Base-by-base conservation (phyloP, 2,329 filamentous ascomycete genomes). In the Penicillium aurantiogriseum region DNA sequence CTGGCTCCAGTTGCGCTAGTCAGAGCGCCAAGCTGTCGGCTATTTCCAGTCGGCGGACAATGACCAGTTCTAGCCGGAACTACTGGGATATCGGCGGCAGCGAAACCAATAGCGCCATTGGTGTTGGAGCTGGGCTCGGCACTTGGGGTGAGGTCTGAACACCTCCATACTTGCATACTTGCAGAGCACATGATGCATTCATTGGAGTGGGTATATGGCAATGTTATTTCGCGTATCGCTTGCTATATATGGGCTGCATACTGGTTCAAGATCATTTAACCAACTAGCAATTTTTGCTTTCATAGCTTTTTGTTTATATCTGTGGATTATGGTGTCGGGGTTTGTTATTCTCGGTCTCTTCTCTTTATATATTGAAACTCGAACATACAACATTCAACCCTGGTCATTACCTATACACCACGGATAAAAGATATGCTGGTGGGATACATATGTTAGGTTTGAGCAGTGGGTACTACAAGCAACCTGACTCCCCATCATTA, bases 41-140 rank as follows among this genome's bases (percentile, higher is more conserved):
- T 71, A 86, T 88, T 65, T 90, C 85, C 35, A 87, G 85, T 39
- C 81, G 82, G 67, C 80, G 83, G 51, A 77, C 74, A 0, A 64
- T 80, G 54, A 77, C 77, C 4, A 83, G 85, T 35, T 92, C 89
- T 44, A 90, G 87, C 45, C 80, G 91, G 52, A 91, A 96, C 71
- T 97, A 95, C 74, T 97, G 92, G 92, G 92, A 96, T 72, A 85
- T 96, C 63, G 91, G 91, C 27, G 89, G 86, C 6, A 92, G 87
- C 66, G 90, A 89, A 2, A 92, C 89, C 54, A 88, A 88, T 4
- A 90, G 87, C 63, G 80, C 87, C 60, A 85, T 90, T 71, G 85
- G 87, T 53, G 79, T 88, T 63, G 85, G 89, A 69, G 84, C 83
- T 39, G 88, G 86, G 1, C 84, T 89, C 80, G 90, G 90, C 17